phyloP scores from a whole-genome alignment of 805 yeast species.

The Metschnikowia aberdeeniae region DNA sequence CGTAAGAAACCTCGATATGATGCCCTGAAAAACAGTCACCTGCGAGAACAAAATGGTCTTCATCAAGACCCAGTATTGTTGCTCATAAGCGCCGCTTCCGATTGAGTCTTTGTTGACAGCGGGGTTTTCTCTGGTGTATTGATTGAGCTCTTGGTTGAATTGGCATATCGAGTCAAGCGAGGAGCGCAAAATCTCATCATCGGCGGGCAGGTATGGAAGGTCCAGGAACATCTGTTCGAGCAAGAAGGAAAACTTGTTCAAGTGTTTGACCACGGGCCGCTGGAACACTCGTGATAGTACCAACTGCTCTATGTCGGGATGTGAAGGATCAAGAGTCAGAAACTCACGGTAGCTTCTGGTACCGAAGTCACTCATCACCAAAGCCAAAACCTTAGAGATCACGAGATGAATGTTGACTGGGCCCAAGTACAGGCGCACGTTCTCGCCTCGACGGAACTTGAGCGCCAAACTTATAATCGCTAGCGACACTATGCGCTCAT shows the following conservation, averaged over 20 bases:
- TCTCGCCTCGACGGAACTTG: conserved; percentile 23
- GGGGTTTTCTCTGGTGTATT: conserved; percentile 12
- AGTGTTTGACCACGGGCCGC: conserved; percentile 45
- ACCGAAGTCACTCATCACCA: conserved; percentile 19
- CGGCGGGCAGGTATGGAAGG: conserved; percentile 11
- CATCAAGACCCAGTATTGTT: conserved; percentile 35
- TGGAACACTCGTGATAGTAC: conserved; percentile 16
- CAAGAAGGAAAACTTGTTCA: conserved; percentile 46
- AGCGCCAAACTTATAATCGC: conserved; percentile 35
- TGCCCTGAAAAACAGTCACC: conserved; percentile 49
- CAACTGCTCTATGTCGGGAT: conserved; percentile 11
- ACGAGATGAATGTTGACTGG: conserved; percentile 18
- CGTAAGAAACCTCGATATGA: conserved; percentile 35
- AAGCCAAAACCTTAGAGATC: conserved; percentile 16
- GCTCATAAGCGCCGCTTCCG: conserved; percentile 14
- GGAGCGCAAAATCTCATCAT: conserved; percentile 19
- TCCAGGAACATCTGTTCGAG: conserved; percentile 33
- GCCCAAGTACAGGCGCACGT: conserved; percentile 20
- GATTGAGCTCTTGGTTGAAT: conserved; percentile 26
- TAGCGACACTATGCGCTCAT: conserved; percentile 24
- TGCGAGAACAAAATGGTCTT: conserved; percentile 45
- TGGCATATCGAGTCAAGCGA: conserved; percentile 21
- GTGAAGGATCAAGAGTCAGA: conserved; percentile 10
- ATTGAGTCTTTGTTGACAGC: conserved; percentile 10
- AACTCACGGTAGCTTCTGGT: conserved; percentile 18